A percentile compares a stretch with the other conserved stretches of the same genome.
Evolutionary conservation across 352 stramenopile genomes (phyloP).

Genomic region (Pythium diclinum): DNA sequence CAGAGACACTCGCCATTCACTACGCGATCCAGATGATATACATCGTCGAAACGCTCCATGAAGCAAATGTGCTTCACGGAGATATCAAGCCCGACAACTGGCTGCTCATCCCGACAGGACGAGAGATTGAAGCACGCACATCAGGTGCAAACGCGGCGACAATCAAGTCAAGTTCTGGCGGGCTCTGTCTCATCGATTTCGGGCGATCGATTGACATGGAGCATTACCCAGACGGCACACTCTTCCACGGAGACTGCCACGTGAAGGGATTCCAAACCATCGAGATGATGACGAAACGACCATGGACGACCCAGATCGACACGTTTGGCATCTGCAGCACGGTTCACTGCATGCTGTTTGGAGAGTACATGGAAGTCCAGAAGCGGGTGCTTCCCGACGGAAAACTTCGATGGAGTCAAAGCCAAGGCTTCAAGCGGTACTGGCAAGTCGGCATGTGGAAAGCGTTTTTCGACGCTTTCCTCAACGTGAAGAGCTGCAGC

Average conservation of each 20-base stretch:
- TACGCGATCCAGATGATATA: slow-evolving; percentile 81
- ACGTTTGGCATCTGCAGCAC: slow-evolving; percentile 78
- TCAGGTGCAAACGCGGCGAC: not conserved
- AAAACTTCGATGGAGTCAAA: slow-evolving; percentile 33
- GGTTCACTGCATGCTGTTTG: slow-evolving; percentile 80
- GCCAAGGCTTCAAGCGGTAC: slow-evolving; percentile 75
- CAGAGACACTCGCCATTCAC: slow-evolving; percentile 66
- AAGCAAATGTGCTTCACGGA: slow-evolving; percentile 63
- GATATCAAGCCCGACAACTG: slow-evolving; percentile 89
- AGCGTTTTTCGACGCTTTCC: slow-evolving; percentile 57
- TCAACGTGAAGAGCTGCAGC: slow-evolving; percentile 69
- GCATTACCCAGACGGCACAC: slow-evolving; percentile 49
- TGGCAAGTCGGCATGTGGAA: slow-evolving; percentile 77
- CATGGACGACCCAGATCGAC: slow-evolving; percentile 85
- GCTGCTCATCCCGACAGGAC: slow-evolving; percentile 46
- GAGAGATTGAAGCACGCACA: slow-evolving; percentile 11
- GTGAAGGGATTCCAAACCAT: slow-evolving; percentile 82
- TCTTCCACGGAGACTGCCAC: slow-evolving; percentile 75
- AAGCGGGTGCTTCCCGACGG: slow-evolving; percentile 29
- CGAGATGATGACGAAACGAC: slow-evolving; percentile 73
- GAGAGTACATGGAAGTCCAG: slow-evolving; percentile 79
- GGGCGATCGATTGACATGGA: slow-evolving; percentile 74
- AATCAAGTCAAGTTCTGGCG: slow-evolving; percentile 28
- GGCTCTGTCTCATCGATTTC: slow-evolving; percentile 82
- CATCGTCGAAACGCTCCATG: slow-evolving; percentile 65